Conservation (phyloP, 2,329 filamentous ascomycete species). For the Zymoseptoria pseudotritici region DNA sequence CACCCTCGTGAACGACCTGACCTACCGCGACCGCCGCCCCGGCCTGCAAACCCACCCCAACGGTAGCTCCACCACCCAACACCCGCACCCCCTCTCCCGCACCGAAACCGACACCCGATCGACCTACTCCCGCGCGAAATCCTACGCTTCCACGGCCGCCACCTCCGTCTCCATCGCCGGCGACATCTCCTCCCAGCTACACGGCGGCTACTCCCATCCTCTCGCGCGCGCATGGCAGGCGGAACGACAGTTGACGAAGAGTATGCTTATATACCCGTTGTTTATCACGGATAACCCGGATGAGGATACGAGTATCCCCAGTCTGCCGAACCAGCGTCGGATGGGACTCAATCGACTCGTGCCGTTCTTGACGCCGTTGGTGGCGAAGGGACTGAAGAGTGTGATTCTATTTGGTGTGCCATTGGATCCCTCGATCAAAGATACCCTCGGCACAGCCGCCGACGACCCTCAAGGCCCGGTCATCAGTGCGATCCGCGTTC, state of each 20-base stretch:
- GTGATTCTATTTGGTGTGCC: conserved; percentile 97
- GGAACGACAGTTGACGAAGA: conserved; percentile 50
- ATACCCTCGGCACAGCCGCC: conserved; percentile 82
- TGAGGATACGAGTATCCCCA: conserved; percentile 83
- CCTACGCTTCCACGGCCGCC: conserved; percentile 46
- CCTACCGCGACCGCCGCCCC: conserved; percentile 39
- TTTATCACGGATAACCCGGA: conserved; percentile 94
- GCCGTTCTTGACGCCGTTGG: conserved; percentile 75
- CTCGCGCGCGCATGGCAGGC: conserved; percentile 46
- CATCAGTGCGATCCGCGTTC: conserved; percentile 74
- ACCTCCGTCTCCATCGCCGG: conserved; percentile 47
- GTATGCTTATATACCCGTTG: conserved; percentile 96
- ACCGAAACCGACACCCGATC: conserved; percentile 39
- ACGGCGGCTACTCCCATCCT: conserved; percentile 46
- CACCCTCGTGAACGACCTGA: conserved; percentile 45
- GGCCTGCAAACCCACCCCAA: conserved; percentile 38
- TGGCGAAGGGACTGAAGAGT: conserved; percentile 82
- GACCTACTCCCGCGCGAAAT: conserved; percentile 40
- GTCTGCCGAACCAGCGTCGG: conserved; percentile 82
- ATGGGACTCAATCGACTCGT: conserved; percentile 80
- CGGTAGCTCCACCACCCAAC: conserved; percentile 34
- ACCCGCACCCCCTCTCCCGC: conserved; percentile 37
- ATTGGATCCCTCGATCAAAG: conserved; percentile 70
- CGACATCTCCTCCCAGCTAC: conserved; percentile 46
- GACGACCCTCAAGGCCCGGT: conserved; percentile 92